Evolutionary conservation across 2,329 filamentous ascomycete species (phyloP).

Genomic region (Calonectria pseudoturangicola): DNA sequence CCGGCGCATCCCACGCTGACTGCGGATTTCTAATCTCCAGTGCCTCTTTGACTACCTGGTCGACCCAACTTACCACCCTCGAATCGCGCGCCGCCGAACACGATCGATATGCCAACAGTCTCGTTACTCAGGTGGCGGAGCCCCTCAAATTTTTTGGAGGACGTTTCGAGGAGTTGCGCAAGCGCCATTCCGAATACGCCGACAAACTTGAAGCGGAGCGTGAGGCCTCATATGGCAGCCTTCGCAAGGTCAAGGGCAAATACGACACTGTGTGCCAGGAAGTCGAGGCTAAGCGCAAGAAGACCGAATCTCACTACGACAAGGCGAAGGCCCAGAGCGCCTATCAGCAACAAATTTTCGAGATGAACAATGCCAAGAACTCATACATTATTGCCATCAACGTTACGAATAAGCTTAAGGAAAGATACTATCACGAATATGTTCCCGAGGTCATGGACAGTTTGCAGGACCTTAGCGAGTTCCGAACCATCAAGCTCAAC

Average conservation of each 20-base stretch:
- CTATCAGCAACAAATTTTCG: conserved; percentile 92
- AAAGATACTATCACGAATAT: conserved; percentile 98
- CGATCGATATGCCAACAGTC: conserved; percentile 86
- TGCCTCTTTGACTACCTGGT: conserved; percentile 97
- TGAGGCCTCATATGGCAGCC: conserved; percentile 86
- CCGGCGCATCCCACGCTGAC: conserved; percentile 49
- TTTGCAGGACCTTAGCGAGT: conserved; percentile 94
- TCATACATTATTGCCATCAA: conserved; percentile 98
- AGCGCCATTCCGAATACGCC: conserved; percentile 92
- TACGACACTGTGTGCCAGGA: conserved; percentile 96
- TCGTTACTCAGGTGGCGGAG: conserved; percentile 88
- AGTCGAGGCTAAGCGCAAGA: conserved; percentile 95
- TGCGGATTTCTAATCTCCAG: conserved; percentile 63
- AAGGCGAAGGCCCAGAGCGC: conserved; percentile 93
- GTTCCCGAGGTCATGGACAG: conserved; percentile 95
- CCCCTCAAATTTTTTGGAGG: conserved; percentile 84
- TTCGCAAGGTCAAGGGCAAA: conserved; percentile 93
- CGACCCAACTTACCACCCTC: conserved; percentile 91
- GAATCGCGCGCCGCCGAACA: conserved; percentile 93
- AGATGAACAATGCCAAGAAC: conserved; percentile 99
- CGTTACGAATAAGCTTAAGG: conserved; percentile 97
- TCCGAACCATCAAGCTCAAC: conserved; percentile 89
- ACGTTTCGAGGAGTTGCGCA: conserved; percentile 93
- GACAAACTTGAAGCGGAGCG: conserved; percentile 92
- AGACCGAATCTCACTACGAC: conserved; percentile 94